Evolutionary conservation across 331 rosid species (phyloP).

Genomic region (Rhamnella rubrinervis): DNA sequence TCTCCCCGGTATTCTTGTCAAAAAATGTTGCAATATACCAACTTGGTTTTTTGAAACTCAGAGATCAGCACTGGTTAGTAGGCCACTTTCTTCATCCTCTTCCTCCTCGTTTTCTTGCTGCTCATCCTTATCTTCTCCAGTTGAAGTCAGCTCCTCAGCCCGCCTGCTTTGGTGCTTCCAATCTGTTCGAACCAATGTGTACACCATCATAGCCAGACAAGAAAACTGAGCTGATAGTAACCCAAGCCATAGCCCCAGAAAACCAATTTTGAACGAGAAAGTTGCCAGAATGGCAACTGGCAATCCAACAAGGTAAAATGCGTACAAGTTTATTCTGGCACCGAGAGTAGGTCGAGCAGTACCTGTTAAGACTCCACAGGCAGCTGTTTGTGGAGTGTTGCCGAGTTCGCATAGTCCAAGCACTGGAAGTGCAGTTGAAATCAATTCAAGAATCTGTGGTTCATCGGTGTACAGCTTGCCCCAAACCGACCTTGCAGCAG

Average conservation of each 20-base stretch:
- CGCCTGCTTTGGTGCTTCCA: conserved; percentile 69
- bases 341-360: conserved; percentile 88
- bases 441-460: conserved; percentile 56
- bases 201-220: conserved; percentile 73
- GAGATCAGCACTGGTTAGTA: conserved; percentile 36
- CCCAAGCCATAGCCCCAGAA: conserved; percentile 81
- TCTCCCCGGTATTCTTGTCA: conserved; percentile 2
- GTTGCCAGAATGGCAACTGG: conserved; percentile 65
- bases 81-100: conserved; percentile 48
- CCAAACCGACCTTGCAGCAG: conserved; percentile 49
- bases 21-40: too few relatives aligned
- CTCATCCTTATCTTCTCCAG: conserved; percentile 18
- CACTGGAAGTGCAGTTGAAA: conserved; percentile 57
- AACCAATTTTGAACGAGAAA: conserved; percentile 49
- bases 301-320: conserved; percentile 76
- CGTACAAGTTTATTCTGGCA: conserved; percentile 72
- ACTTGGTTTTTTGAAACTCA: conserved; percentile 20
- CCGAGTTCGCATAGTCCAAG: conserved; percentile 76
- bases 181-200: conserved; percentile 60
- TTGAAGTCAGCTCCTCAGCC: conserved; percentile 55
- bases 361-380: conserved; percentile 76
- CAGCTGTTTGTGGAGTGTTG: conserved; percentile 77
- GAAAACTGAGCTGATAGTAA: conserved; percentile 74
- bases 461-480: conserved; percentile 72
- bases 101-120: conserved; percentile 18